These are phyloP conservation scores for Solanum etuberosum DNA, from an alignment of 257 asterid genomes.

Conservation along the genomic window DNA sequence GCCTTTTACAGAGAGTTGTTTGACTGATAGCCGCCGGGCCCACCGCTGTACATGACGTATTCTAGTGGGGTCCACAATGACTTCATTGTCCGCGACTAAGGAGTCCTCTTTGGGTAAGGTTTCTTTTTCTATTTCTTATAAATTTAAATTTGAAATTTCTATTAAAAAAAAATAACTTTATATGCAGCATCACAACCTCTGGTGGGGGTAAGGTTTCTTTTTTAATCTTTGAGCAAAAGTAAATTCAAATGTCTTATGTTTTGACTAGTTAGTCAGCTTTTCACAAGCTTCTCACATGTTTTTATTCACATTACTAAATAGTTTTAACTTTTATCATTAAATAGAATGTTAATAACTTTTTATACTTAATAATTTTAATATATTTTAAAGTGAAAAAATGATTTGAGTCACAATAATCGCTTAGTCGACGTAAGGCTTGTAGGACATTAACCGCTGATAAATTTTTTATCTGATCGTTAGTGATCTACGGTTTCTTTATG, in stretches of 20 bases:
- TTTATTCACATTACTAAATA: background rate
- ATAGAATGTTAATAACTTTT: background rate
- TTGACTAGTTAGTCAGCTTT: background rate
- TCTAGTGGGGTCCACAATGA: background rate
- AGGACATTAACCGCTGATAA: background rate
- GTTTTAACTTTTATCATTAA: background rate
- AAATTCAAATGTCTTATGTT: no score
- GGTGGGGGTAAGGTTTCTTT: no score
- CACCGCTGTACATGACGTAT: background rate
- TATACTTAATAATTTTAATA: no score
- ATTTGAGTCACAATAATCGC: background rate
- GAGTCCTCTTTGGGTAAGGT: background rate
- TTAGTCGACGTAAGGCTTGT: background rate
- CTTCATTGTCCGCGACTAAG: background rate
- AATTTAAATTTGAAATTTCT: no score
- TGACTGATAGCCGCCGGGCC: slow-evolving; percentile 10
- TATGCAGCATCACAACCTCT: no score
- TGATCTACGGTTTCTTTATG: background rate
- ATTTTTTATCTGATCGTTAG: background rate
- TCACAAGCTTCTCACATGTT: background rate
- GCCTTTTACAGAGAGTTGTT: background rate
- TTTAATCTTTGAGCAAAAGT: no score
- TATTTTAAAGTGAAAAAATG: background rate
- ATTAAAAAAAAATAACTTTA: no score
- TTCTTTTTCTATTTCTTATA: no score